phyloP scores from a whole-genome alignment of 2,329 filamentous ascomycete genomes.

The Penicillium concentricum region DNA sequence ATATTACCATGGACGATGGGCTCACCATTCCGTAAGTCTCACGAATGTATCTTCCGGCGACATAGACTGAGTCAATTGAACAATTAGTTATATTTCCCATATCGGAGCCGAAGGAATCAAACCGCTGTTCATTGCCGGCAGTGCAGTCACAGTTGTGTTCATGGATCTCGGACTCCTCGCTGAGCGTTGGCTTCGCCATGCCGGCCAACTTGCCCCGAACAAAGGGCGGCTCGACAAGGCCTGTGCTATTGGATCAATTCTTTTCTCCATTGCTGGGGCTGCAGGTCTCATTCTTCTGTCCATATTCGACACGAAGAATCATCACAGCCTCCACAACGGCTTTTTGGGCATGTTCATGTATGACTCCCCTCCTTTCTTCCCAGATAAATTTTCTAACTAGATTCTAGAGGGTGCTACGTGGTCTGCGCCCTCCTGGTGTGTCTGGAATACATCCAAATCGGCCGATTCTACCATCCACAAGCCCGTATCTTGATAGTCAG shows the following conservation, averaged over 20 bases:
- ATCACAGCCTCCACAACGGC: constrained; percentile 1
- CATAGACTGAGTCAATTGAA: not conserved
- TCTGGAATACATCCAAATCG: constrained; percentile 9
- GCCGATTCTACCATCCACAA: constrained; percentile 8
- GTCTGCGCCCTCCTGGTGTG: constrained; percentile 9
- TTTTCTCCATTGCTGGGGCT: constrained; percentile 6
- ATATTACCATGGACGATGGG: constrained; percentile 2
- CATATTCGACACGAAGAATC: constrained; percentile 8
- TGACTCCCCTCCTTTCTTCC: not conserved
- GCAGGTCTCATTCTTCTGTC: constrained; percentile 7
- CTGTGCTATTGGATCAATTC: constrained; percentile 7
- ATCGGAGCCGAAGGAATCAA: constrained; percentile 10
- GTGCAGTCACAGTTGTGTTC: constrained; percentile 9
- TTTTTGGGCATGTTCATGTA: constrained; percentile 12
- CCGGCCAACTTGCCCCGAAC: constrained; percentile 8
- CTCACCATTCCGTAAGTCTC: constrained; percentile 8
- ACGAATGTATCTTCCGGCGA: not conserved
- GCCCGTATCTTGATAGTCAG: constrained; percentile 9
- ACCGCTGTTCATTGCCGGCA: constrained; percentile 9
- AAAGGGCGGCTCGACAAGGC: constrained; percentile 8
- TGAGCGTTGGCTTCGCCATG: constrained; percentile 12
- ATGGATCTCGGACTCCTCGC: constrained; percentile 4
- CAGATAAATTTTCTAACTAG: not conserved
- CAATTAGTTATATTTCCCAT: constrained; percentile 11
- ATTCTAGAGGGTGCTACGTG: constrained; percentile 3